Evolutionary conservation across 164 flowering plant species (phyloP), one percentile per base, ranked within the genome.

Genomic region (Magnolia changhungtana): DNA sequence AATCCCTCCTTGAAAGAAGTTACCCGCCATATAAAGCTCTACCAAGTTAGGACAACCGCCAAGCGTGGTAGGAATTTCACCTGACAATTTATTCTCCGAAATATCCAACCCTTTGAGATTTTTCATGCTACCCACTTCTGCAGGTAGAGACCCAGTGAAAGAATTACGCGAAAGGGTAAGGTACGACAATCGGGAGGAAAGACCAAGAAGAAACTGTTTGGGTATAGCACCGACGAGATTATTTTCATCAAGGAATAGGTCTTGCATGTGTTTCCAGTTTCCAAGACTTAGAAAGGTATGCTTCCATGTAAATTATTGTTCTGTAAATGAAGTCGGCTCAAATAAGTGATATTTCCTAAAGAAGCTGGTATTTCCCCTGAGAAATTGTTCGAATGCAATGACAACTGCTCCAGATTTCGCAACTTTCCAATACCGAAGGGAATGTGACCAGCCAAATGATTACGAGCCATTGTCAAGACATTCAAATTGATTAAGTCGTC

Each of bases 21-120:
- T 87, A 0, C 78, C 77, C 0, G 21, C 31, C 67, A 87, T 1
- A 23, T 66, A 4, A 0, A 87, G 78, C 0, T 1, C 0, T 45
- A 71, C 74, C 11, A 84, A 55, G 29, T 63, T 67, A 19, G 2
- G 3, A 68, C 87, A 86, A 7, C 10, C 18, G 3, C 83, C 76
- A 4, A 88, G 73, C 7, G 55, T 45, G 21, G 11, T 58, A 1
- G 91, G 89, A 72, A 87, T 76, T 31, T 75, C 73, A 5, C 91
- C 88, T 7, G 84, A 73, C 23, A 87, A 55, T 27, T 58, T 71
- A 67, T 86, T 86, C 0, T 68, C 19, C 0, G 84, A 82, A 8
- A 84, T 20, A 68, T 77, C 77, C 3, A 86, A 20, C 4, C 8
- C 13, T 1, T 0, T 64, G 0, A 88, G 71, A 71, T 80, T 78